Evolutionary conservation across 805 yeast genomes (phyloP).

Genomic region (Kodamaea kaohsiungensis): DNA sequence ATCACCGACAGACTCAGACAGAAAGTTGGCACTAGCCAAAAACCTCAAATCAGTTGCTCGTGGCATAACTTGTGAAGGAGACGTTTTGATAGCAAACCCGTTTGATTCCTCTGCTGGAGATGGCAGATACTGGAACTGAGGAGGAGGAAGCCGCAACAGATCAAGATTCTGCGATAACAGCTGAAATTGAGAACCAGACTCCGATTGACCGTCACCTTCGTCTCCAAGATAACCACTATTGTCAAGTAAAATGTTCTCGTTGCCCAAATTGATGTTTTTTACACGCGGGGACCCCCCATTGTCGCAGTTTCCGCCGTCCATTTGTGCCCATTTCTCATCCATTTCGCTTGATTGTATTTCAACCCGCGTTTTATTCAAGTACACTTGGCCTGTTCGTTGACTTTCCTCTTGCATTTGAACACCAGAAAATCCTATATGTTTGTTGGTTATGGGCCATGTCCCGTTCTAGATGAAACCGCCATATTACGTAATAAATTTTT

Average conservation of each 20-base stretch:
- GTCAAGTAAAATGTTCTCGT: neutral
- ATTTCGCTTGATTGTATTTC: neutral
- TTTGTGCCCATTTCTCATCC: neutral
- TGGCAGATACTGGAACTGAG: neutral
- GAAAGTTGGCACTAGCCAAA: conserved; percentile 42
- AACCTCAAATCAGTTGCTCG: conserved; percentile 26
- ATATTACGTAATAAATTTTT: neutral
- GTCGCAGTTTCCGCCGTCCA: conserved; percentile 3
- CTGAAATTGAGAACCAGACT: neutral
- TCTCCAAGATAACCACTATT: neutral
- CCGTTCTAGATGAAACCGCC: neutral
- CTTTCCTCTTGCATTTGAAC: neutral
- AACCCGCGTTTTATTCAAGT: neutral
- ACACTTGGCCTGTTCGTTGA: neutral
- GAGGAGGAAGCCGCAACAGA: conserved; percentile 1
- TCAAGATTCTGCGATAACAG: neutral
- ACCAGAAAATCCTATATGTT: neutral
- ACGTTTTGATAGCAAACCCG: neutral
- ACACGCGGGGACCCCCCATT: neutral
- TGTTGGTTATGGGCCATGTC: neutral
- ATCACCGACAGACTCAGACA: conserved; percentile 32
- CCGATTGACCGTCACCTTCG: neutral
- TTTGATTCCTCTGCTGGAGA: neutral
- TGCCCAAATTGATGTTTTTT: neutral
- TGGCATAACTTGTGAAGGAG: conserved; percentile 1